Base-by-base conservation (phyloP, 768 basidiomycete genomes). In the Cubamyces lactineus region DNA sequence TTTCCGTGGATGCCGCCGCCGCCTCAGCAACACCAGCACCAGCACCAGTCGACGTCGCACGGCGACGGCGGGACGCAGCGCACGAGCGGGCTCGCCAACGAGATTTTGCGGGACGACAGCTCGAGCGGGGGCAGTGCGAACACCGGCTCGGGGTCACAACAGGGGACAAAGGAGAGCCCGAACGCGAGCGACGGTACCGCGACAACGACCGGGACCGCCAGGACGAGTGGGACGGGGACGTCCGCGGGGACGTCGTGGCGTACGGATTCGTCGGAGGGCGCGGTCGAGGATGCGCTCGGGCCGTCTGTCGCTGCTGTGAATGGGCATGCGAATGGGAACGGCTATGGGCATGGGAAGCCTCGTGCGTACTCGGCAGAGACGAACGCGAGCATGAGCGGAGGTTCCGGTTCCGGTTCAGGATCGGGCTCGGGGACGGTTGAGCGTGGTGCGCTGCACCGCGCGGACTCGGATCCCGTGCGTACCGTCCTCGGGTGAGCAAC, bases 1-100 rank as follows among this genome's bases (percentile, higher is more conserved):
- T 82, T 82, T 69, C 80, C 80, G 48, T 75, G 73, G 19, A 69
- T 81, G 26, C 63, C 72, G 11, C 66, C 68, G 15, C 2, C 48
- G 34, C 17, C 41, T n/a, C 55, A 50, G 11, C 8, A 17, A 43
- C 15, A 17, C 19, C 40, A 48, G 42, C 16, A 12, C 2, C 47
- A 48, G 21, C 23, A 48, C 13, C 47, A 48, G 24, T 11, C 2
- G 28, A 28, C 46, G 48, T 21, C 41, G 49, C 41, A 51, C 11
- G 43, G 30, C 4, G 40, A 21, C 16, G 50, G 26, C 19, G 47
- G 48, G 2, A 30, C 34, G 42, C 42, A 43, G 57, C 48, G 65
- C 19, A 61, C 69, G 42, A 73, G 70, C 65, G 69, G 69, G 56
- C 69, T 73, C n/a, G 67, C 71, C 48, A 53, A 69, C 62, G 74